phyloP scores from a whole-genome alignment of 2,329 filamentous ascomycete genomes.

The Scortechinia acanthostroma region DNA sequence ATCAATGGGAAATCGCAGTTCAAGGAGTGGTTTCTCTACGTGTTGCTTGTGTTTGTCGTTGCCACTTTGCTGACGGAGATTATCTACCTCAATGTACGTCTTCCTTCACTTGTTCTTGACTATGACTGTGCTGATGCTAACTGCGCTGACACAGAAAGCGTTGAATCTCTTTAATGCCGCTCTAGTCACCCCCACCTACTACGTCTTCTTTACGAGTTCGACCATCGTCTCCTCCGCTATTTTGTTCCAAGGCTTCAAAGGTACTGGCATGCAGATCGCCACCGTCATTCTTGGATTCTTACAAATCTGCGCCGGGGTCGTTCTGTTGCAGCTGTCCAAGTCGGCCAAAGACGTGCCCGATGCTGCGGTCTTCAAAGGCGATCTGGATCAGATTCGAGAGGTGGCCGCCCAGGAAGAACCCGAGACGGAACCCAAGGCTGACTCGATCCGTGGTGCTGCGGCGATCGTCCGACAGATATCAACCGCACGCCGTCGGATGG shows the following conservation, averaged over 20 bases:
- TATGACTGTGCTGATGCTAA: conserved; percentile 17
- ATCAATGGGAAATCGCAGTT: conserved; percentile 78
- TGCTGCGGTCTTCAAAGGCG: conserved; percentile 81
- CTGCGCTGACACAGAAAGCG: conserved; percentile 76
- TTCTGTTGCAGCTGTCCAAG: conserved; percentile 91
- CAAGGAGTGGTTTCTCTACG: conserved; percentile 95
- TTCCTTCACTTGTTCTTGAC: conserved; percentile 5
- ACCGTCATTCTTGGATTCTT: conserved; percentile 91
- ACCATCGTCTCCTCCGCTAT: conserved; percentile 92
- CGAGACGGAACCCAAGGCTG: conserved; percentile 92
- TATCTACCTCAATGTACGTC: conserved; percentile 84
- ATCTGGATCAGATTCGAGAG: conserved; percentile 89
- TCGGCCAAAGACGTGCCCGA: conserved; percentile 96
- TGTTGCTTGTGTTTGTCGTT: conserved; percentile 84
- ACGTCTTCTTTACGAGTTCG: conserved; percentile 93
- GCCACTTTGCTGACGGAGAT: conserved; percentile 87
- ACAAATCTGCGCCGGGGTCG: conserved; percentile 85
- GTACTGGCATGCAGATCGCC: conserved; percentile 70
- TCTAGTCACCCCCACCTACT: conserved; percentile 94
- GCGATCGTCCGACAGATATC: conserved; percentile 83
- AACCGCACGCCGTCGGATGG: conserved; percentile 66
- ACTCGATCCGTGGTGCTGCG: conserved; percentile 85
- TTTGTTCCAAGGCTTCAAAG: conserved; percentile 89
- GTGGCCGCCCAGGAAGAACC: conserved; percentile 92
- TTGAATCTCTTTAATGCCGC: conserved; percentile 95